Base-by-base conservation (phyloP, 2,329 filamentous ascomycete genomes). In the Parastagonospora nodorum region DNA sequence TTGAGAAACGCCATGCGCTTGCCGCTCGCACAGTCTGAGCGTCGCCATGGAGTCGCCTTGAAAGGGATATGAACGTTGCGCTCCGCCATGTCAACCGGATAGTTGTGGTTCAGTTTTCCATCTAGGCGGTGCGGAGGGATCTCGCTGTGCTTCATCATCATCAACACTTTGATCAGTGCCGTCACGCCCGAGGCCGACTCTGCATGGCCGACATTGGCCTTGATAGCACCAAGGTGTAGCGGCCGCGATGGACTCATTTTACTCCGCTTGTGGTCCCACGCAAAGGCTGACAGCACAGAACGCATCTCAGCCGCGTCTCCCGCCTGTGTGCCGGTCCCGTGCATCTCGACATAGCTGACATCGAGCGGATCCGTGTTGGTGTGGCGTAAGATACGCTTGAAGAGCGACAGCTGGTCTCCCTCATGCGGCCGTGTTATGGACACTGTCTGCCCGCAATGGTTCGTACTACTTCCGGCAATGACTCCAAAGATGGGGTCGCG, bases 91-190 rank as follows among this genome's bases (percentile, higher is more conserved):
- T 87, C 82, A 1, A 74, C 79, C 58, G 79, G 79, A 70, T 88
- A 88, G 57, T 88, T 83, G 53, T 78, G 75, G 2, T 74, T 78
- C 72, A 88, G 88, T 75, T 90, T 88, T 10, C 87, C 87, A 19
- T 28, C 67, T 58, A 57, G 33, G 33, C 60, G 50, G 11, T 42
- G 40, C 8, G 42, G 42, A 60, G 71, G 45, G 62, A 61, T 35
- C 39, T 45, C n/a, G 39, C 51, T 51, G 58, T 67, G 33, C 58
- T 67, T 42, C 29, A 63, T 45, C 60, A 64, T 70, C 41, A 74
- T 43, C 9, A 76, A 48, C 1, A 64, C 63, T 43, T 75, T 76
- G 37, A 74, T 61, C 3, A 76, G 45, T 1, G 65, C 51, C 1
- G 57, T 57, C 0, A 66, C 53, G 28, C 73, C 73, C 8, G 72